Conservation (phyloP, 495 filamentous ascomycete species). For the Evernia prunastri region DNA sequence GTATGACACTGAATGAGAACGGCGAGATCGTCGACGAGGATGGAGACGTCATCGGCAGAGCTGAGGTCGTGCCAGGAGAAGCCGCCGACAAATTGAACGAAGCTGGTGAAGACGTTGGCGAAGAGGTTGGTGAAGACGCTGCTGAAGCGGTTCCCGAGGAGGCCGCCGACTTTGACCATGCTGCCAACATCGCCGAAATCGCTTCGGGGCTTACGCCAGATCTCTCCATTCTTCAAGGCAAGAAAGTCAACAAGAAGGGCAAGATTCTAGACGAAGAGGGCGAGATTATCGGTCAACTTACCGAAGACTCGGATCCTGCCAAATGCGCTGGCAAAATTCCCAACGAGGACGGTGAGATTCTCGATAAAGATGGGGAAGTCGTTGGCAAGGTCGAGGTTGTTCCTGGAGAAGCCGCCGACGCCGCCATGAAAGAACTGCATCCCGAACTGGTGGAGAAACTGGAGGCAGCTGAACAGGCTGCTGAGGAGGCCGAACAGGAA, state of each 20-base stretch:
- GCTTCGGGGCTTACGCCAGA: conserved; percentile 35
- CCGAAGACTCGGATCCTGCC: conserved; percentile 47
- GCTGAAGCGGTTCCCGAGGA: conserved; percentile 28
- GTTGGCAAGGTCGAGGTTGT: conserved; percentile 45
- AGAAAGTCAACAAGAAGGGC: conserved; percentile 51
- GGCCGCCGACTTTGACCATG: conserved; percentile 28
- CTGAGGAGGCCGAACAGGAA: conserved; percentile 25
- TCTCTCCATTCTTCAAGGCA: conserved; percentile 43
- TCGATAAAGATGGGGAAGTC: conserved; percentile 45
- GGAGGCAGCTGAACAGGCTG: conserved; percentile 21
- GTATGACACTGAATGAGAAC: conserved; percentile 52
- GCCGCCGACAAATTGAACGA: conserved; percentile 29
- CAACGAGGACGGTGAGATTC: conserved; percentile 46
- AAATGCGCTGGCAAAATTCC: conserved; percentile 44
- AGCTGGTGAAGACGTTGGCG: conserved; percentile 29
- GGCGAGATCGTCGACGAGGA: conserved; percentile 61
- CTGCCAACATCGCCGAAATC: conserved; percentile 27
- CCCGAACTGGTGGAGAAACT: conserved; percentile 39
- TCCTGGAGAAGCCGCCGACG: conserved; percentile 46
- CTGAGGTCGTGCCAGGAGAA: conserved; percentile 45
- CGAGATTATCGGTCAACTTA: conserved; percentile 44
- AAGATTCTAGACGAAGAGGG: conserved; percentile 49
- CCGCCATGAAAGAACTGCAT: conserved; percentile 41
- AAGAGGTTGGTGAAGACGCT: conserved; percentile 18
- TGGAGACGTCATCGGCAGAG: conserved; percentile 54